phyloP scores from a whole-genome alignment of 352 stramenopile genomes.

The Plasmopara viticola region DNA sequence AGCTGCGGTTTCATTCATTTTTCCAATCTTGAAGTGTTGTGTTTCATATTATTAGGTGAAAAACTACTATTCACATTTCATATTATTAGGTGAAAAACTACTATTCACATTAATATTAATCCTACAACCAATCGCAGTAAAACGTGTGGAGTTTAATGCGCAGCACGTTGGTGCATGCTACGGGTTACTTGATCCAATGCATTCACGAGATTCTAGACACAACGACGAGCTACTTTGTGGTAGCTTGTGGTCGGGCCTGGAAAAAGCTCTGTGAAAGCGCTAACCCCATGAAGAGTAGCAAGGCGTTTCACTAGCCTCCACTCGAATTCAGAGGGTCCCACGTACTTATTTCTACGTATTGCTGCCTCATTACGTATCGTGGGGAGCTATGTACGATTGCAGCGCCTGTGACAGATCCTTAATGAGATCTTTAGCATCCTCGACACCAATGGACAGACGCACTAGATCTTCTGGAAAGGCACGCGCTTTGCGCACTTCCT shows the following conservation, averaged over 20 bases:
- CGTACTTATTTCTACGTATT: constrained; percentile 6
- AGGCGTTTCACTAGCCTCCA: constrained; percentile 22
- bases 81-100: no score
- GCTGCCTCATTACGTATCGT: constrained; percentile 11
- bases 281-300: constrained; percentile 29
- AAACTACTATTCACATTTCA: no score
- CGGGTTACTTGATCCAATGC: constrained; percentile 25
- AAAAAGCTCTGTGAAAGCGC: constrained; percentile 8
- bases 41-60: no score
- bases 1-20: no score
- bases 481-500: constrained; percentile 86
- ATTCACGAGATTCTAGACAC: constrained; percentile 11
- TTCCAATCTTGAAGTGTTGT: no score
- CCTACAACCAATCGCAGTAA: no score
- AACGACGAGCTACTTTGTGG: constrained; percentile 20
- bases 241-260: constrained; percentile 8
- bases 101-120: no score
- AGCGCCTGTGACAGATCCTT: constrained; percentile 89
- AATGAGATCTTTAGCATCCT: constrained; percentile 92
- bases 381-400: constrained; percentile 56
- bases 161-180: constrained; percentile 25
- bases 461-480: constrained; percentile 93
- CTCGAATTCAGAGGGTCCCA: constrained; percentile 28
- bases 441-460: constrained; percentile 92
- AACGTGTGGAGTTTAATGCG: constrained; percentile 29